Evolutionary conservation across 2,329 filamentous ascomycete species (phyloP).

Genomic region (Sporothrix protearum): DNA sequence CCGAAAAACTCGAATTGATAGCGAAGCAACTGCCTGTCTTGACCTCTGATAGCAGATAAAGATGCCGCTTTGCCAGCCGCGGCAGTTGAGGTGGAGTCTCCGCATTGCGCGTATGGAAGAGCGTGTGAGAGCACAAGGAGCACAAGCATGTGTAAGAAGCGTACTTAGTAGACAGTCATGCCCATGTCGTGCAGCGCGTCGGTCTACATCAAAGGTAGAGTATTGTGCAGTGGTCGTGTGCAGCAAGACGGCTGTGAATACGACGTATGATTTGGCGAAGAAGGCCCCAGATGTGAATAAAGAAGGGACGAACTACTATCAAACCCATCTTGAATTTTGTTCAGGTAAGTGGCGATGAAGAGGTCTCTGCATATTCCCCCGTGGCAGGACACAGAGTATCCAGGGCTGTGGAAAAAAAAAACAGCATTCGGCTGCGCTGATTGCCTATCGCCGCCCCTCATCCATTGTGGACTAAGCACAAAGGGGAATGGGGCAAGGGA

Average conservation of each 20-base stretch:
- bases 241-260: no score
- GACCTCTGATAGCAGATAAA: background rate
- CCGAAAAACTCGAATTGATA: background rate
- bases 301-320: background rate
- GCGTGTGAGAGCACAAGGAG: no score
- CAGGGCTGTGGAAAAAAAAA: background rate
- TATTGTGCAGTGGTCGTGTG: background rate
- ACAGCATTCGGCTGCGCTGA: background rate
- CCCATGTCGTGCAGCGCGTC: background rate
- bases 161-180: background rate
- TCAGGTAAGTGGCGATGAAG: slow-evolving; percentile 3
- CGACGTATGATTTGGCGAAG: no score
- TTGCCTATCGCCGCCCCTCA: slow-evolving; percentile 11
- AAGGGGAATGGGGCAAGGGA: slow-evolving; percentile 1
- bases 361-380: background rate
- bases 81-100: slow-evolving; percentile 1
- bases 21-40: background rate
- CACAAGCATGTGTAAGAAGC: background rate
- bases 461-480: background rate
- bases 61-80: slow-evolving; percentile 3
- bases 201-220: background rate
- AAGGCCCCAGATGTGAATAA: background rate
- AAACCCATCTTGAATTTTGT: background rate
- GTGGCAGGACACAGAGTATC: slow-evolving; percentile 13
- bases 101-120: background rate